Percentiles rank a stretch among this genome's conserved stretches.
These are phyloP conservation scores for Yarrowia keelungensis DNA, from an alignment of 805 yeast species.

Conservation along the genomic window DNA sequence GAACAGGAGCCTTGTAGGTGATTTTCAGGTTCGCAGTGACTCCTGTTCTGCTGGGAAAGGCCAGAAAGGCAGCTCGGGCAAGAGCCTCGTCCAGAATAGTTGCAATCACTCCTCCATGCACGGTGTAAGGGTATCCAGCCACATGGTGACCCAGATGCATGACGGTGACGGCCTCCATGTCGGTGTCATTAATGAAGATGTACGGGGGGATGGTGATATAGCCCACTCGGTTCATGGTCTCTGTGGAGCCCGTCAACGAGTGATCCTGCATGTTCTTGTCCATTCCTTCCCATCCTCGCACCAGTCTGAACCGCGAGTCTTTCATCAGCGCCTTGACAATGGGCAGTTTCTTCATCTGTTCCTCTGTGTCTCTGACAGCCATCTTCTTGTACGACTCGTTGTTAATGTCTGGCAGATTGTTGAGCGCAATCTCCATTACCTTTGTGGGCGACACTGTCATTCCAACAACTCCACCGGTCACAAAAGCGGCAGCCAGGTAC, in stretches of 20 bases:
- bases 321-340: conserved; percentile 27
- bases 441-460: conserved; percentile 33
- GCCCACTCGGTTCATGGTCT: conserved; percentile 74
- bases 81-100: conserved; percentile 86
- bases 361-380: conserved; percentile 14
- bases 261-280: conserved; percentile 22
- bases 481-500: conserved; percentile 19
- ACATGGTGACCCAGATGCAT: conserved; percentile 78
- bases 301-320: conserved; percentile 33
- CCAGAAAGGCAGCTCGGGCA: conserved; percentile 84
- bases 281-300: conserved; percentile 38
- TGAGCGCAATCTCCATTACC: conserved; percentile 34
- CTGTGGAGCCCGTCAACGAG: conserved; percentile 51
- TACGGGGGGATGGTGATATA: conserved; percentile 78
- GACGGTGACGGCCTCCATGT: conserved; percentile 67
- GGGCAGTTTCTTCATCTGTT: conserved; percentile 31
- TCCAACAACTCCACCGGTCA: conserved; percentile 31
- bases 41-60: conserved; percentile 80
- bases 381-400: conserved; percentile 15
- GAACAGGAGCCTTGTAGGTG: conserved; percentile 64
- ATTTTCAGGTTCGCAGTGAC: conserved; percentile 83
- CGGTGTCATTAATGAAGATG: conserved; percentile 63
- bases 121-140: conserved; percentile 84
- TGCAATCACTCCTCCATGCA: conserved; percentile 88
- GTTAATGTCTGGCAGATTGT: conserved; percentile 24